phyloP scores from a whole-genome alignment of 1,284 basidiomycete species.

The Heliocybe sulcata region DNA sequence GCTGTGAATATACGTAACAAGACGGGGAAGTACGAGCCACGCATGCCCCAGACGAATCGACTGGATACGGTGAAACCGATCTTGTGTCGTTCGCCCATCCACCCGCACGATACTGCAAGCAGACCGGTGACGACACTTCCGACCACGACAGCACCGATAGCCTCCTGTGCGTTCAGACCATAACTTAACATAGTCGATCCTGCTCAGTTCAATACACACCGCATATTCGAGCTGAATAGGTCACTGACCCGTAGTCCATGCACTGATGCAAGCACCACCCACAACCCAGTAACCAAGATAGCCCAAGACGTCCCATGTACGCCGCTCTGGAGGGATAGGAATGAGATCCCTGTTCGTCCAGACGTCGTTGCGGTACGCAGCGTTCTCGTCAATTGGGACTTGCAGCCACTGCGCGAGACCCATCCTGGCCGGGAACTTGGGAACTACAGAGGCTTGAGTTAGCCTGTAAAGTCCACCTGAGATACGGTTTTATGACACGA shows the following conservation, averaged over 20 bases:
- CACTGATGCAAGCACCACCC: conserved; percentile 14
- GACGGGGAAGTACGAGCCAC: conserved; percentile 15
- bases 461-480: too few relatives aligned
- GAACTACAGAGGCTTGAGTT: neutral
- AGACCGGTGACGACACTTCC: conserved; percentile 11
- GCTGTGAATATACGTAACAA: conserved; percentile 12
- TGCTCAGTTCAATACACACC: neutral
- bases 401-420: conserved; percentile 2
- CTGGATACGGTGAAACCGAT: conserved; percentile 15
- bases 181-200: conserved; percentile 13
- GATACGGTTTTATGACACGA: too few relatives aligned
- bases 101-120: conserved; percentile 14
- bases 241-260: conserved; percentile 12
- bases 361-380: conserved; percentile 13
- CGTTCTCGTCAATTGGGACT: conserved; percentile 13
- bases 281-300: conserved; percentile 17
- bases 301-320: conserved; percentile 15
- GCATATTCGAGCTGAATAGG: neutral
- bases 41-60: conserved; percentile 15
- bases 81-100: conserved; percentile 16
- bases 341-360: conserved; percentile 17
- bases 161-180: conserved; percentile 14
- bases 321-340: conserved; percentile 14
- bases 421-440: neutral
- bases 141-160: conserved; percentile 14